Percentiles rank a stretch among this genome's conserved stretches.
phyloP scores from a whole-genome alignment of 2,329 filamentous ascomycete species.

The Trichoderma citrinoviride region DNA sequence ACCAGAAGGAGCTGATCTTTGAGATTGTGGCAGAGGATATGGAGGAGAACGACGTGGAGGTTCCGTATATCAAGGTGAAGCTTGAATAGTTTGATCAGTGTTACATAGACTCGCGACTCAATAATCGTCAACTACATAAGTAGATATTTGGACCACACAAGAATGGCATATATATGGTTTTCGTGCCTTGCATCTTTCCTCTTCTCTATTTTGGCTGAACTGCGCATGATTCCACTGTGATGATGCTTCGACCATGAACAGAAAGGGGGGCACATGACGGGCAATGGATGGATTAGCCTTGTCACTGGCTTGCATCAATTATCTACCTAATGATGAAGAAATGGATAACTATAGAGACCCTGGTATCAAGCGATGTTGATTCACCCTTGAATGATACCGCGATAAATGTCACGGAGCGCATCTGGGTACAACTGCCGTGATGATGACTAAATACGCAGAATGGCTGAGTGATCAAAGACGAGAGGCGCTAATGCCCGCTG shows the following conservation, averaged over 20 bases:
- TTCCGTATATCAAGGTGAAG: slow-evolving; percentile 93
- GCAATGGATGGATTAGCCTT: not conserved
- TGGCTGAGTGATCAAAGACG: slow-evolving; percentile 3
- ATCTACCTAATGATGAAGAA: no score
- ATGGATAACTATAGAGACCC: no score
- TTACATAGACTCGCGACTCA: slow-evolving; percentile 15
- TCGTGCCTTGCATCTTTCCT: no score
- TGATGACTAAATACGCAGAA: slow-evolving; percentile 7
- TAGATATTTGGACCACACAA: slow-evolving; percentile 1
- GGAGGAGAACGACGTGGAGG: slow-evolving; percentile 89
- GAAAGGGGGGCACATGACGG: not conserved
- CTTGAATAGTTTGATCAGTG: not conserved
- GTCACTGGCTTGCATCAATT: not conserved
- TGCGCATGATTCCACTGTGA: not conserved
- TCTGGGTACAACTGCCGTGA: not conserved
- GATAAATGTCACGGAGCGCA: no score
- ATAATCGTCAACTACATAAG: not conserved
- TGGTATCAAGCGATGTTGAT: no score
- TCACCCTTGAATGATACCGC: not conserved
- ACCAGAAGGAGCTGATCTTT: slow-evolving; percentile 95
- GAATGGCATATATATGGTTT: not conserved
- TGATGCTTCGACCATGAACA: not conserved
- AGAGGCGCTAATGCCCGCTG: slow-evolving; percentile 3
- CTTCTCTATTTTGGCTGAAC: not conserved
- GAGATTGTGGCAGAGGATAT: slow-evolving; percentile 91